A percentile compares a stretch with the other conserved stretches of the same genome.
Conservation (phyloP, 2,329 filamentous ascomycete species). For the Sporothrix globosa region DNA sequence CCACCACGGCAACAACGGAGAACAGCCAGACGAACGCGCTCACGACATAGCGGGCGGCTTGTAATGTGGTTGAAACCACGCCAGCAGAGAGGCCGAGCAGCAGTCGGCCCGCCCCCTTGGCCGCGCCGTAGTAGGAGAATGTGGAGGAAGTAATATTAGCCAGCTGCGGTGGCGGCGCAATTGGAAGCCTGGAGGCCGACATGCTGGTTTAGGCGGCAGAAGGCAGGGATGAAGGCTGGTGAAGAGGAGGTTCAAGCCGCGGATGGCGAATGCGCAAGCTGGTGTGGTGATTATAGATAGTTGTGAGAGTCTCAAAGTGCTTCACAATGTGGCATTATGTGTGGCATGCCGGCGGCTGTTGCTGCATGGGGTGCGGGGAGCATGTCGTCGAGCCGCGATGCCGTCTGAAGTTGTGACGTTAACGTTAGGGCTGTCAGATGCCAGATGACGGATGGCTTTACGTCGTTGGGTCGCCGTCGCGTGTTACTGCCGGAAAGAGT, state of each 20-base stretch:
- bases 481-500: conserved; percentile 15
- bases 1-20: conserved; percentile 4
- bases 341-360: not conserved
- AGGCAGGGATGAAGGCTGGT: not conserved
- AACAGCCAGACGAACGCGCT: conserved; percentile 30
- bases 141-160: not conserved
- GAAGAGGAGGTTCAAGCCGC: not conserved
- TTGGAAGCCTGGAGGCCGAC: not conserved
- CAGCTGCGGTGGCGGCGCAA: not conserved
- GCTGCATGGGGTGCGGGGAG: not conserved
- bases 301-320: not conserved
- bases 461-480: conserved; percentile 23
- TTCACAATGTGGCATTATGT: not conserved
- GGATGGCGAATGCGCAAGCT: not conserved
- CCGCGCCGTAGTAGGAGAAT: conserved; percentile 23
- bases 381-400: not conserved
- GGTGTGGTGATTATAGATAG: not conserved
- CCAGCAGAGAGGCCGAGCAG: not conserved
- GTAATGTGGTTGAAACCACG: conserved; percentile 1
- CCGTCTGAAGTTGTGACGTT: not conserved
- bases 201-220: not conserved
- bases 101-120: conserved; percentile 24
- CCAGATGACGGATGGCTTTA: conserved; percentile 10
- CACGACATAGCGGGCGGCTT: not conserved
- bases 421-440: conserved; percentile 8